Base-by-base conservation (phyloP, 2,329 filamentous ascomycete species). In the Endothia cerciana region DNA sequence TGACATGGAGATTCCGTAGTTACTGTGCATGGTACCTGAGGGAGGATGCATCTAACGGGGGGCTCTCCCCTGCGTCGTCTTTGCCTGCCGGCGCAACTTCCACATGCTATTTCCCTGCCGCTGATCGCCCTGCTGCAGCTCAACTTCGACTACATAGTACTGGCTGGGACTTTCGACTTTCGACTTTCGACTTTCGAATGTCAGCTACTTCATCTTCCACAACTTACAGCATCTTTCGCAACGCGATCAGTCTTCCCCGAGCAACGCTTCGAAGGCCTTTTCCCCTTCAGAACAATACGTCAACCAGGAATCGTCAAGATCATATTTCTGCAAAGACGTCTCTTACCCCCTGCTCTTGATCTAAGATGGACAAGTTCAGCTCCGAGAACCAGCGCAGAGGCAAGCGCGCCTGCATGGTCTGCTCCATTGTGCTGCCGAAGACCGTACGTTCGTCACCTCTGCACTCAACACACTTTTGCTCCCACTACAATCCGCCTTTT, bases 361-460 rank as follows among this genome's bases (percentile, higher is more conserved):
- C 33, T 7, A 43, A 19, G 8, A 55, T 53, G 55, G 57, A 60
- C 62, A 59, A 64, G 25, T 64, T 59, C 45, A 59, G 62, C 33
- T 55, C 62, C 56, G 62, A 60, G 22, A 64, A 53, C 28, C 91
- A 95, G 79, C 89, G 91, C 81, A 92, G 94, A 79, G 89, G 92
- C 77, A 87, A 97, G 72, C 94, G 95, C 79, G 95, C 95, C 74
- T 99, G 95, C 84, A 97, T 99, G 93, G 93, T 98, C 72, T 99
- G 95, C 87, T 94, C 93, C 63, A 91, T 98, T 76, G 92, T 98
- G 70, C 93, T 94, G 83, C 90, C 91, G 68, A 88, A 90, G 74
- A 85, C 84, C 71, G 91, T 93, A 82, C 72, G 85, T 77, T 17
- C 58, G n/a, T 13, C 19, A 2, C 17, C 19, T 28, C 25, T 45